Evolutionary conservation across 805 yeast species (phyloP).

Genomic region (Nakazawaea populi): DNA sequence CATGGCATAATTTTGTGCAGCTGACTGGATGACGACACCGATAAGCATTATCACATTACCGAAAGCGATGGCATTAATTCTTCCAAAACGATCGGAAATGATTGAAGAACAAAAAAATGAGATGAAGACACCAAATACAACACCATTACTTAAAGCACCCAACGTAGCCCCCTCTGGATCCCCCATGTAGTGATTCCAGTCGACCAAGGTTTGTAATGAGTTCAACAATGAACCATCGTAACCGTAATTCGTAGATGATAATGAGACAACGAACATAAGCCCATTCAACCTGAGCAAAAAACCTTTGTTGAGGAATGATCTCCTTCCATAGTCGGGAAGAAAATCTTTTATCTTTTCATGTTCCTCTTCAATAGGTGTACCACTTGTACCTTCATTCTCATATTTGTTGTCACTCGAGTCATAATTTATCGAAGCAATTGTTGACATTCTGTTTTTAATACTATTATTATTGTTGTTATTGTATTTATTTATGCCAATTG

Average conservation of each 20-base stretch:
- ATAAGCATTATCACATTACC: constrained; percentile 49
- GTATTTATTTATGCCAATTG: too few relatives aligned
- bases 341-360: constrained; percentile 4
- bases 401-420: too few relatives aligned
- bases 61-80: constrained; percentile 47
- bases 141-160: constrained; percentile 37
- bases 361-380: too few relatives aligned
- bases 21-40: constrained; percentile 49
- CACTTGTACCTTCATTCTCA: too few relatives aligned
- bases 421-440: too few relatives aligned
- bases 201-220: constrained; percentile 39
- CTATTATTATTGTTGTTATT: too few relatives aligned
- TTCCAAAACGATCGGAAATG: constrained; percentile 42
- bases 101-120: constrained; percentile 5
- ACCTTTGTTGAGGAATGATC: constrained; percentile 1
- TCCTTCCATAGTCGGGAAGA: constrained; percentile 9
- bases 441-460: too few relatives aligned
- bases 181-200: constrained; percentile 35
- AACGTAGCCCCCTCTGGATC: constrained; percentile 31
- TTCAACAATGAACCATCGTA: constrained; percentile 42
- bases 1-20: constrained; percentile 28
- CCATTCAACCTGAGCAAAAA: constrained; percentile 28
- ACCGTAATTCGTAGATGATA: constrained; percentile 39
- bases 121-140: constrained; percentile 30
- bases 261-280: constrained; percentile 33